A percentile compares a stretch with the other conserved stretches of the same genome.
phyloP scores from a whole-genome alignment of 768 basidiomycete species.

The Peribolospora kevripleyi region DNA sequence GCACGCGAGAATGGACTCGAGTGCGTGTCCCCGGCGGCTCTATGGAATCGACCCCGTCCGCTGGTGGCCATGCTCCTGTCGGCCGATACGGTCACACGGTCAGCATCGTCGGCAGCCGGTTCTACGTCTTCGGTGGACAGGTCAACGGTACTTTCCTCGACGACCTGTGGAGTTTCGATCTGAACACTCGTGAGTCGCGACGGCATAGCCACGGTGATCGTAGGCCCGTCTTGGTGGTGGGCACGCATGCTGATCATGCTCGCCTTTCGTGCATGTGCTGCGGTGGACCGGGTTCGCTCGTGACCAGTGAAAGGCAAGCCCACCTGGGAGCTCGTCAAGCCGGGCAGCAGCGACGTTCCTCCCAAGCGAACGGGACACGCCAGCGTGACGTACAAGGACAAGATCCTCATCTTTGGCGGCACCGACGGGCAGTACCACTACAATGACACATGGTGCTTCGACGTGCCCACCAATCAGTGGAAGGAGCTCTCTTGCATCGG shows the following conservation, averaged over 20 bases:
- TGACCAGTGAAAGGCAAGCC: conserved; percentile 46
- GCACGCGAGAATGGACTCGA: conserved; percentile 82
- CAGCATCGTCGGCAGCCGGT: conserved; percentile 69
- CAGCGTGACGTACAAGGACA: conserved; percentile 56
- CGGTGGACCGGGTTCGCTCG: too few species aligned
- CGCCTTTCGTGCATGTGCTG: not conserved
- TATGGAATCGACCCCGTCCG: too few species aligned
- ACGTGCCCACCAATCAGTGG: conserved; percentile 57
- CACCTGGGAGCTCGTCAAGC: conserved; percentile 49
- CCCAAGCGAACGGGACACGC: conserved; percentile 80
- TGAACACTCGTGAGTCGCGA: conserved; percentile 52
- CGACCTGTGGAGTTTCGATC: conserved; percentile 87
- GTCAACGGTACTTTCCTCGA: conserved; percentile 61
- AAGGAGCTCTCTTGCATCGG: conserved; percentile 85
- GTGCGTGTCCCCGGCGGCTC: conserved; percentile 44
- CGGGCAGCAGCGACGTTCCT: conserved; percentile 29
- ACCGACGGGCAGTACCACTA: conserved; percentile 98
- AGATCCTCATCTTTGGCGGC: conserved; percentile 74
- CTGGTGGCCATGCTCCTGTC: conserved; percentile 28
- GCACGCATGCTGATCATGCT: not conserved
- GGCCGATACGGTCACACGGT: conserved; percentile 94
- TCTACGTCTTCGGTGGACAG: conserved; percentile 90
- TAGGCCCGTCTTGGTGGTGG: not conserved
- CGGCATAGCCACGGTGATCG: not conserved
- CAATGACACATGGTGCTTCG: conserved; percentile 95